A percentile compares a stretch with the other conserved stretches of the same genome.
These are phyloP conservation scores for Ascochyta clinopodiicola DNA, from an alignment of 2,329 filamentous ascomycete genomes.

Conservation along the genomic window DNA sequence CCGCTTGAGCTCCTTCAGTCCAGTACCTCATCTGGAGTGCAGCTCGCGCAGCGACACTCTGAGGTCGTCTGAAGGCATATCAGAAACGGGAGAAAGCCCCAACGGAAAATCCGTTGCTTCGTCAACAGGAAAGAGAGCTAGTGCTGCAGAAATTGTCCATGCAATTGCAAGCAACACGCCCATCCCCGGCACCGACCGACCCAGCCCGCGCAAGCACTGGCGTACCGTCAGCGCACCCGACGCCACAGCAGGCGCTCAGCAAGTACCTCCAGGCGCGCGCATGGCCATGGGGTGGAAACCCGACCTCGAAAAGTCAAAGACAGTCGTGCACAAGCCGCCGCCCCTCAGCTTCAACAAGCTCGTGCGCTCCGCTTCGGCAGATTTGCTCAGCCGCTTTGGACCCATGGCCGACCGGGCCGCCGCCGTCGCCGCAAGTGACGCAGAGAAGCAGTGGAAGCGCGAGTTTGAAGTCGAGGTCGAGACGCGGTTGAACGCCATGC, in stretches of 20 bases:
- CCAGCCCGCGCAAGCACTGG: constrained; percentile 12
- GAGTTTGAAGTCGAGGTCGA: constrained; percentile 26
- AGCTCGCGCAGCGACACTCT: constrained; percentile 30
- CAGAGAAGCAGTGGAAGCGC: constrained; percentile 10
- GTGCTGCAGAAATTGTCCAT: constrained; percentile 29
- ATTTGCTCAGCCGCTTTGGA: constrained; percentile 21
- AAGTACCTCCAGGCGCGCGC: not conserved
- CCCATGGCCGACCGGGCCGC: constrained; percentile 13
- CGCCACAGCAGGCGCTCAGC: not conserved
- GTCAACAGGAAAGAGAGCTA: constrained; percentile 20
- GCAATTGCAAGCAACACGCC: constrained; percentile 30
- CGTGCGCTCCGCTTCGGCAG: constrained; percentile 19
- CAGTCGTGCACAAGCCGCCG: not conserved
- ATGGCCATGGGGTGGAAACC: constrained; percentile 29
- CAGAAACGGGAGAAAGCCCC: constrained; percentile 4
- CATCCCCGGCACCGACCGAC: constrained; percentile 20
- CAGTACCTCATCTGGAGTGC: constrained; percentile 25
- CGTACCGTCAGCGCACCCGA: constrained; percentile 25
- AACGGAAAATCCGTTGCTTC: constrained; percentile 13
- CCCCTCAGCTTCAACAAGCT: not conserved
- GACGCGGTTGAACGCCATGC: constrained; percentile 6
- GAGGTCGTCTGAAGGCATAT: constrained; percentile 7
- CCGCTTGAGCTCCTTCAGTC: constrained; percentile 35
- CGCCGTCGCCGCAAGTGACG: not conserved
- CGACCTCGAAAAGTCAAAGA: constrained; percentile 2